phyloP scores from a whole-genome alignment of 2,329 filamentous ascomycete species.

The Cladorrhinum sp. region DNA sequence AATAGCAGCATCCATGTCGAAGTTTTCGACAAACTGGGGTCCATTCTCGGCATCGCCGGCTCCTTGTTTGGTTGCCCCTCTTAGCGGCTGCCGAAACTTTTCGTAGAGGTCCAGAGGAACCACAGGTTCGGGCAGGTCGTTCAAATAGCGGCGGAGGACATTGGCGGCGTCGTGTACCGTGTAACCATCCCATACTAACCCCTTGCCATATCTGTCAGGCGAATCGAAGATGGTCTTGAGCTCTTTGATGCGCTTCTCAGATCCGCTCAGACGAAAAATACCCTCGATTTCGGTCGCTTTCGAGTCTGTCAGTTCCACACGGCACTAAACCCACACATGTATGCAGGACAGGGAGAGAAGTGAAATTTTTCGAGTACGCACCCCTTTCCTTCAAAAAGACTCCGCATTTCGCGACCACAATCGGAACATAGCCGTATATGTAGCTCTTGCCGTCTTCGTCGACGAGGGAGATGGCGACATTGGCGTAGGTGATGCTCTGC shows the following conservation, averaged over 20 bases:
- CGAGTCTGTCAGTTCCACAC: constrained; percentile 22
- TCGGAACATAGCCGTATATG: constrained; percentile 97
- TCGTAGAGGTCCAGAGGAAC: constrained; percentile 93
- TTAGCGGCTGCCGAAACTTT: constrained; percentile 80
- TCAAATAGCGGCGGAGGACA: constrained; percentile 90
- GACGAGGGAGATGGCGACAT: constrained; percentile 93
- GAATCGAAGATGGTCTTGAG: constrained; percentile 90
- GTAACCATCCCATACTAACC: constrained; percentile 93
- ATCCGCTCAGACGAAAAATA: constrained; percentile 93
- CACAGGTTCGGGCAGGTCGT: constrained; percentile 93
- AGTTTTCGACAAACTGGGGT: constrained; percentile 68
- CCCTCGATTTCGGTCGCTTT: constrained; percentile 90
- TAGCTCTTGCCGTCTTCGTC: constrained; percentile 92
- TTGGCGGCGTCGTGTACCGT: constrained; percentile 98
- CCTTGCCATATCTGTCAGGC: constrained; percentile 92
- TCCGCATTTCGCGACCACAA: constrained; percentile 96
- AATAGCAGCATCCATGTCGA: constrained; percentile 74
- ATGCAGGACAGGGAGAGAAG: neutral
- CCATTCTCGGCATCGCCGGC: constrained; percentile 63
- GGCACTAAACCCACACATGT: too few species aligned
- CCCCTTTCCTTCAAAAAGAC: constrained; percentile 98
- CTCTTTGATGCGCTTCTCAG: constrained; percentile 97
- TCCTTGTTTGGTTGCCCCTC: constrained; percentile 67
- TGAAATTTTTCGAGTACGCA: constrained; percentile 41
- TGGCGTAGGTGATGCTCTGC: constrained; percentile 94